Evolutionary conservation across 495 filamentous ascomycete species (phyloP), one percentile per base, ranked within the genome.

Genomic region (Podospora australis): DNA sequence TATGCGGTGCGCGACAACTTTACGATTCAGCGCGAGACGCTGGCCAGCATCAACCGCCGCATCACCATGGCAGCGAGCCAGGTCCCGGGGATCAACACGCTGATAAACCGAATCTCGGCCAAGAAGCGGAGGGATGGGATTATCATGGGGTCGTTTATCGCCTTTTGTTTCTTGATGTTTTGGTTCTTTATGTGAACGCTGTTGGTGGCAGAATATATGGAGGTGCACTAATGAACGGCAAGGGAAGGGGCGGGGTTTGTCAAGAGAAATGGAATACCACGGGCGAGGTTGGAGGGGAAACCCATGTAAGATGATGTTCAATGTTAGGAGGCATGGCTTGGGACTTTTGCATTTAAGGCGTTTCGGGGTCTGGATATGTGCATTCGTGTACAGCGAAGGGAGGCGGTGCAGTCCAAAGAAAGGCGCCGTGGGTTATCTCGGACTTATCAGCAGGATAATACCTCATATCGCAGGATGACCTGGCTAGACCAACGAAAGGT

Each of bases 1-100:
- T 97, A 99, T 71, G 90, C 91, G 17, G 89, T 96, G 46, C 92
- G 95, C 64, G 88, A 96, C 72, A 86, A 75, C 56, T 97, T 99
- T 63, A 79, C 79, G 11, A 50, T 87, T 39, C 94, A 99, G 75
- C 72, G 90, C 21, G 90, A 96, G 73, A 87, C 80, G 34, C 69
- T 99, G 23, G 77, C 80, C 42, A 90, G 77, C 64, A 88, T 99
- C 46, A 91, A 96, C 62, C 69, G 91, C 48, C 74, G 91, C 52
- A 95, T 97, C 62, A 86, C 88, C 9, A 78, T 82, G 4, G 91
- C 88, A 24, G 92, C 90, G 38, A 85, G 86, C 58, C 83, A 91
- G 60, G 83, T 99, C 4, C 92, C 92, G 0, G 92, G 92, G 21
- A 82, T 99, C 59, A 97, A 97, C 67, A 81, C 82, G 46, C 73